Conservation (phyloP, 23 red algal species). For the Gracilaria domingensis region DNA sequence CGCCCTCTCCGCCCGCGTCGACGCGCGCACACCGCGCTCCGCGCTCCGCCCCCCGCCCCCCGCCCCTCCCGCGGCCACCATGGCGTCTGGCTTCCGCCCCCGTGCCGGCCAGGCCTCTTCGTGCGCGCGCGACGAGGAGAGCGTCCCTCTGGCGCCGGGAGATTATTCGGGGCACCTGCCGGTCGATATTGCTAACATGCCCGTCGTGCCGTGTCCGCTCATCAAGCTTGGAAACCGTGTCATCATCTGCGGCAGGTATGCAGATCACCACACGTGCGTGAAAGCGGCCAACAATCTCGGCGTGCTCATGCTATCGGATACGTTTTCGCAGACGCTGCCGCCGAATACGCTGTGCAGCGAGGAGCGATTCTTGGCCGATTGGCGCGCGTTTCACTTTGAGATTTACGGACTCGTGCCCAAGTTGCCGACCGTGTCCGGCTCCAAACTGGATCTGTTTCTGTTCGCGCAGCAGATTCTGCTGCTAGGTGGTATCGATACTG, state of each 20-base stretch:
- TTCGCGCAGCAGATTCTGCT: constrained; percentile 63
- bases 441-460: constrained; percentile 67
- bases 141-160: background rate
- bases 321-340: background rate
- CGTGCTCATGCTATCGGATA: background rate
- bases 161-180: constrained; percentile 8
- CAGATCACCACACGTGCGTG: background rate
- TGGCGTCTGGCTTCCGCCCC: too few relatives aligned
- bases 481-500: constrained; percentile 73
- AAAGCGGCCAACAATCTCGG: constrained; percentile 23
- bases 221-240: constrained; percentile 34
- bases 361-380: constrained; percentile 21
- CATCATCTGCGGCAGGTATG: constrained; percentile 28
- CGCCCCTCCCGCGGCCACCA: too few relatives aligned
- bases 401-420: constrained; percentile 44
- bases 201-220: constrained; percentile 26
- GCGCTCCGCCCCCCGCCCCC: too few relatives aligned
- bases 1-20: too few relatives aligned
- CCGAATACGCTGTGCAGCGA: background rate
- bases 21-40: too few relatives aligned
- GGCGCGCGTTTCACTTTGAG: constrained; percentile 23
- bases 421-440: constrained; percentile 68
- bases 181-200: constrained; percentile 28
- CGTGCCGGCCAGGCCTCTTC: too few relatives aligned
- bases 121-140: background rate